These are phyloP conservation scores for Singerocomus inundabilis DNA, from an alignment of 1,284 basidiomycete genomes.

Conservation along the genomic window DNA sequence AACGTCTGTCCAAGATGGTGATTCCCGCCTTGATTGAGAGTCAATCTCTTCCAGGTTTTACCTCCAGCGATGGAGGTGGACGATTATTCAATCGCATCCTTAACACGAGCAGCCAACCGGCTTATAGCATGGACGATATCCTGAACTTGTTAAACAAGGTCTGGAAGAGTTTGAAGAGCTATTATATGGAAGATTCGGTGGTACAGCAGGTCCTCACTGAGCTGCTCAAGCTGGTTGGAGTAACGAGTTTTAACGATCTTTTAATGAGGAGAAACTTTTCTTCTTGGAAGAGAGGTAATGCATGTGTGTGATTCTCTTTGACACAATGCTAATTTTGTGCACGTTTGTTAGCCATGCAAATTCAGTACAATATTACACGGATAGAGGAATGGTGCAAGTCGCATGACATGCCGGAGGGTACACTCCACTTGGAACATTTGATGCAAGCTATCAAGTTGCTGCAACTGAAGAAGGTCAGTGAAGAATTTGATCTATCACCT, in stretches of 20 bases:
- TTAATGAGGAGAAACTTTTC: constrained; percentile 99
- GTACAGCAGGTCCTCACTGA: constrained; percentile 97
- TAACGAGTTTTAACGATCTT: constrained; percentile 98
- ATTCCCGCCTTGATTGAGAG: constrained; percentile 98
- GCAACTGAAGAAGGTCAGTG: constrained; percentile 92
- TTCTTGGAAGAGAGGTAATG: constrained; percentile 96
- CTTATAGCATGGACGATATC: constrained; percentile 99
- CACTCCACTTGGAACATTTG: constrained; percentile 95
- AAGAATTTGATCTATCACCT: not conserved
- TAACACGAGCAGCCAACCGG: constrained; percentile 80
- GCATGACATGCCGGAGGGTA: constrained; percentile 98
- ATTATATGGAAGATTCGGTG: constrained; percentile 98
- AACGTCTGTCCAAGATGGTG: constrained; percentile 96
- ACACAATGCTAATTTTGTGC: not conserved
- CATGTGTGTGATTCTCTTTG: not conserved
- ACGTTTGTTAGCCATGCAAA: constrained; percentile 84
- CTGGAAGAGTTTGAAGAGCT: constrained; percentile 98
- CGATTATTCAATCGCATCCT: constrained; percentile 93
- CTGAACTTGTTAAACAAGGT: constrained; percentile 97
- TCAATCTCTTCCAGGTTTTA: constrained; percentile 97
- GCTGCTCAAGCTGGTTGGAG: constrained; percentile 93
- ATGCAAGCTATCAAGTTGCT: constrained; percentile 99
- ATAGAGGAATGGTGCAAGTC: constrained; percentile 99
- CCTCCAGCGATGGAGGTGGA: constrained; percentile 91
- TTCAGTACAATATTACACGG: constrained; percentile 97